Evolutionary conservation across 495 filamentous ascomycete species (phyloP).

Genomic region (Corynascus novoguineensis): DNA sequence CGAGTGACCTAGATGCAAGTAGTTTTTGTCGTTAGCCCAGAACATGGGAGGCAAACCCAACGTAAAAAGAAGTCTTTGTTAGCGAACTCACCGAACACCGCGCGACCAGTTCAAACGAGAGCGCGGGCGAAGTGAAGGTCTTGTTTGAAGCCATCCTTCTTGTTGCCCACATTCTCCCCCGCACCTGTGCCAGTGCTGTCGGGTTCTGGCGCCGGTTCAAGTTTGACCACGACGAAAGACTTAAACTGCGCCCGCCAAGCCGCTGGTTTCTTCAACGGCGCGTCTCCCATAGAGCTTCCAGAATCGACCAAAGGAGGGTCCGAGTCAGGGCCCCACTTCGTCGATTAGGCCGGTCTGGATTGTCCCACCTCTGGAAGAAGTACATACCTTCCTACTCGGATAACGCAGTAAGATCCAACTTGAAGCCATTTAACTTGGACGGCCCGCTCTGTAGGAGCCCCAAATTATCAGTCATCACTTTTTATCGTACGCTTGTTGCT

Average conservation of each 20-base stretch:
- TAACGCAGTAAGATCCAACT: background rate
- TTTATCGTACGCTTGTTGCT: no score
- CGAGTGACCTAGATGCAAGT: conserved; percentile 69
- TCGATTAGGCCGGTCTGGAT: background rate
- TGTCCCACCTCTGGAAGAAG: background rate
- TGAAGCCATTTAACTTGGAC: no score
- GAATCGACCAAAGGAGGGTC: no score
- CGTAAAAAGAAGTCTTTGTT: background rate
- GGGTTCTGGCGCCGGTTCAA: background rate
- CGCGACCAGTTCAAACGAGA: conserved; percentile 74
- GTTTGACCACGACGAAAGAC: background rate
- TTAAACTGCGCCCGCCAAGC: background rate
- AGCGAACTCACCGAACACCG: conserved; percentile 70
- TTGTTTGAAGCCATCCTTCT: conserved; percentile 44
- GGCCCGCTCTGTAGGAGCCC: no score
- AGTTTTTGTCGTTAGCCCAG: background rate
- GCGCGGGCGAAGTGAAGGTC: conserved; percentile 49
- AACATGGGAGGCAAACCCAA: background rate
- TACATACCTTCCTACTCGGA: background rate
- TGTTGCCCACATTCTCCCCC: conserved; percentile 27
- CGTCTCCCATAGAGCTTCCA: no score
- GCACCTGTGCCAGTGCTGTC: background rate
- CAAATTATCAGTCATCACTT: no score
- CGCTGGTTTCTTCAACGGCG: background rate
- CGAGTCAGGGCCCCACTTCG: background rate